Conservation (phyloP, 2,329 filamentous ascomycete species). For the Sclerotinia borealis region DNA sequence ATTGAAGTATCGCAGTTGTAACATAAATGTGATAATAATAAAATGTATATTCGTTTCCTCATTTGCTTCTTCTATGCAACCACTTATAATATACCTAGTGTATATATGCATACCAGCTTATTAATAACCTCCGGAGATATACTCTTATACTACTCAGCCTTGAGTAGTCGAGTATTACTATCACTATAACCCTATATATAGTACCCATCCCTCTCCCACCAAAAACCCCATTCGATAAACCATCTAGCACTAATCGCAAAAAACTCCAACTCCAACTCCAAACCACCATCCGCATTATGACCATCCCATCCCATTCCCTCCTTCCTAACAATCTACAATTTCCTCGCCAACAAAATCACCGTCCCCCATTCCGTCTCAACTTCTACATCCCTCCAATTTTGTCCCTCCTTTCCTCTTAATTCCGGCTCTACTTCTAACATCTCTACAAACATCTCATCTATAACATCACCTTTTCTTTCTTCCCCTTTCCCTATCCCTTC, state of each 20-base stretch:
- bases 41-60: no score
- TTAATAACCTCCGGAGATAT: no score
- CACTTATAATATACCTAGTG: no score
- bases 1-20: no score
- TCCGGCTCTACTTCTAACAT: constrained; percentile 48
- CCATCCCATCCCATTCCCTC: background rate
- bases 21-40: no score
- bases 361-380: constrained; percentile 57
- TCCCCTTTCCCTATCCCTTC: constrained; percentile 45
- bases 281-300: background rate
- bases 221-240: no score
- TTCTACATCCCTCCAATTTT: constrained; percentile 47
- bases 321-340: constrained; percentile 22
- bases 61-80: no score
- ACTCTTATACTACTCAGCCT: no score
- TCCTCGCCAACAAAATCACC: constrained; percentile 51
- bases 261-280: background rate
- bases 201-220: background rate
- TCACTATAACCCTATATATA: no score
- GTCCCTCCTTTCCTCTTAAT: constrained; percentile 42
- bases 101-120: no score
- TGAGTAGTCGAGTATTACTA: no score
- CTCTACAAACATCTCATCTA: constrained; percentile 56
- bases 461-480: constrained; percentile 53
- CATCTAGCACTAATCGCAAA: no score